These are phyloP conservation scores for Hyphopichia wangnamkhiaoensis DNA, from an alignment of 1,139 yeast species.

Conservation along the genomic window DNA sequence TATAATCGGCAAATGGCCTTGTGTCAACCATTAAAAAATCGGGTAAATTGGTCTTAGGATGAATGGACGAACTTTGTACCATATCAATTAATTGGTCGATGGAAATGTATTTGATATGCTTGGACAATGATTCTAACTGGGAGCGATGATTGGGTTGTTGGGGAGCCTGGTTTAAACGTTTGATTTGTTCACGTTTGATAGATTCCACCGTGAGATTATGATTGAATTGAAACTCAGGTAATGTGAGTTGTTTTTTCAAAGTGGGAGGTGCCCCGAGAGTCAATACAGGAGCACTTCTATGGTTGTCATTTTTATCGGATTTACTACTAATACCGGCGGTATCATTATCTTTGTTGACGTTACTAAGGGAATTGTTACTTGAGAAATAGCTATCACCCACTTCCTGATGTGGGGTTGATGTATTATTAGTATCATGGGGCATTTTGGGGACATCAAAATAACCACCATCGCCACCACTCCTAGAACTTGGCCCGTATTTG, in stretches of 20 bases:
- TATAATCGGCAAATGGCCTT: conserved; percentile 67
- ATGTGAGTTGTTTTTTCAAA: conserved; percentile 14
- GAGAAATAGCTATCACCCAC: no score
- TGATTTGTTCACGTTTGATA: conserved; percentile 13
- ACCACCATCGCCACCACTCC: no score
- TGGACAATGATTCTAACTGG: conserved; percentile 12
- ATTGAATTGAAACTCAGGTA: conserved; percentile 11
- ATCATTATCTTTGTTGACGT: background rate
- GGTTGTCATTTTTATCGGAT: conserved; percentile 6
- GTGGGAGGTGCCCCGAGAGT: conserved; percentile 9
- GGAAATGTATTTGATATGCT: conserved; percentile 5
- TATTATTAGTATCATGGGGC: no score
- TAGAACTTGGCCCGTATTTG: no score
- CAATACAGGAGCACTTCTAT: conserved; percentile 4
- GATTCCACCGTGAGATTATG: conserved; percentile 5
- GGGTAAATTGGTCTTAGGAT: conserved; percentile 10
- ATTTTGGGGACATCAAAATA: no score
- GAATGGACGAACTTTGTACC: conserved; percentile 7
- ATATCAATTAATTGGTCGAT: conserved; percentile 7
- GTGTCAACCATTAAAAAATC: conserved; percentile 59
- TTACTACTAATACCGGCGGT: background rate
- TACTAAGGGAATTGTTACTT: background rate
- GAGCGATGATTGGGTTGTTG: conserved; percentile 11
- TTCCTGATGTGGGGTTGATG: no score
- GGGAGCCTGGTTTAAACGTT: conserved; percentile 13